Conservation (phyloP, 805 yeast genomes). For the Starmerella apis region DNA sequence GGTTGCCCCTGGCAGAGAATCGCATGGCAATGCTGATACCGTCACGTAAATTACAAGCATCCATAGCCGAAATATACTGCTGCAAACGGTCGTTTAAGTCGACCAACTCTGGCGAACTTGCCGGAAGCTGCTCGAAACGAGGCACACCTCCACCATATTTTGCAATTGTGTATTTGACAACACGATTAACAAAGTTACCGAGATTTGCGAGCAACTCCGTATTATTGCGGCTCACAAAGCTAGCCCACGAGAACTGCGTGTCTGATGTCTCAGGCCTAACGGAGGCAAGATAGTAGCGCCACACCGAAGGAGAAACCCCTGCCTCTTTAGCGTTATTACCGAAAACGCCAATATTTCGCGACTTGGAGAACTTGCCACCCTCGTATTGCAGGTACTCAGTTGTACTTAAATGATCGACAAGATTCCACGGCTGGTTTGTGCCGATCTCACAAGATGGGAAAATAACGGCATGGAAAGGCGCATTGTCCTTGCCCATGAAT, state of each 20-base stretch:
- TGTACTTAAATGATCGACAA: slow-evolving; percentile 78
- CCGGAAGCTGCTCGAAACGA: slow-evolving; percentile 43
- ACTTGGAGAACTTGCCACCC: slow-evolving; percentile 95
- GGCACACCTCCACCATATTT: slow-evolving; percentile 91
- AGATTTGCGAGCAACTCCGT: slow-evolving; percentile 87
- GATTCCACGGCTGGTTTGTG: slow-evolving; percentile 81
- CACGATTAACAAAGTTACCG: slow-evolving; percentile 93
- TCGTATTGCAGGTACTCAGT: slow-evolving; percentile 97
- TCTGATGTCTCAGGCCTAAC: slow-evolving; percentile 93
- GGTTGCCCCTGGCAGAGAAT: slow-evolving; percentile 85
- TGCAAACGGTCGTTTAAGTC: slow-evolving; percentile 57
- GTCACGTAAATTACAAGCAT: slow-evolving; percentile 59
- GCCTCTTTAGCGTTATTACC: slow-evolving; percentile 96
- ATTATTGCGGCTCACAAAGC: slow-evolving; percentile 88
- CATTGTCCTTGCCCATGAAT: slow-evolving; percentile 99
- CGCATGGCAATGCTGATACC: slow-evolving; percentile 90
- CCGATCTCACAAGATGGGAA: slow-evolving; percentile 92
- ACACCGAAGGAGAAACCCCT: slow-evolving; percentile 81
- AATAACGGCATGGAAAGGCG: slow-evolving; percentile 96
- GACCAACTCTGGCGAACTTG: slow-evolving; percentile 29
- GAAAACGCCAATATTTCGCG: slow-evolving; percentile 96
- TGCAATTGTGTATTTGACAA: slow-evolving; percentile 78
- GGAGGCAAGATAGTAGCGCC: slow-evolving; percentile 92
- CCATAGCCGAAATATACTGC: slow-evolving; percentile 62
- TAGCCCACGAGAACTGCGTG: slow-evolving; percentile 95